Conservation (phyloP, 345 rosid genomes). For the Melaleuca quinquenervia region DNA sequence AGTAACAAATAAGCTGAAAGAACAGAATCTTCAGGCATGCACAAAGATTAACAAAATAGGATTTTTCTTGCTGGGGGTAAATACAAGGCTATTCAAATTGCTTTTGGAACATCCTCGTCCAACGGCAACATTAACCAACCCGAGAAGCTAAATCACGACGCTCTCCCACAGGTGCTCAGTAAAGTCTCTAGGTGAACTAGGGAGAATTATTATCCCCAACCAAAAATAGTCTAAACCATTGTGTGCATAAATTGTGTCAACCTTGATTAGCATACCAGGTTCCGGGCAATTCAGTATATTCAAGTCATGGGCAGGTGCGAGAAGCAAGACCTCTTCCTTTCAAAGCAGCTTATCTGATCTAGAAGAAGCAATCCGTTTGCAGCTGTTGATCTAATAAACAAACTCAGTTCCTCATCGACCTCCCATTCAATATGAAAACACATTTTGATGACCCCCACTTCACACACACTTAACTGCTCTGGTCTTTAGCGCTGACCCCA, state of each 20-base stretch:
- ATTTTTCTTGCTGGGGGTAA: not conserved
- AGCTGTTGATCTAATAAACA: not conserved
- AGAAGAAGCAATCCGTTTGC: not conserved
- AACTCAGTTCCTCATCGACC: not conserved
- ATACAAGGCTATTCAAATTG: not conserved
- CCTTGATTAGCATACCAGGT: not conserved
- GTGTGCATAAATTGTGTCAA: not conserved
- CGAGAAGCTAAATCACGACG: not conserved
- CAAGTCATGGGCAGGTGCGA: not conserved
- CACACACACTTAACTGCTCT: not conserved
- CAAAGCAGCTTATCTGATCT: not conserved
- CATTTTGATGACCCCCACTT: not conserved
- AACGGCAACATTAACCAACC: not conserved
- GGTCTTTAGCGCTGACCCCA: not conserved
- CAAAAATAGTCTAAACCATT: not conserved
- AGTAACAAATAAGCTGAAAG: not conserved
- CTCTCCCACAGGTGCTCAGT: not conserved
- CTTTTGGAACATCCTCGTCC: not conserved
- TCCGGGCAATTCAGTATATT: not conserved
- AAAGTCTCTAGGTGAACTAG: not conserved
- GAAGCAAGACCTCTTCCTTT: not conserved
- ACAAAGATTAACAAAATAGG: not conserved
- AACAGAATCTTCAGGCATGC: not conserved
- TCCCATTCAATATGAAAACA: not conserved
- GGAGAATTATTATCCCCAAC: not conserved